Conservation (phyloP, 1,284 basidiomycete genomes). For the Sanghuangporus baumii region DNA sequence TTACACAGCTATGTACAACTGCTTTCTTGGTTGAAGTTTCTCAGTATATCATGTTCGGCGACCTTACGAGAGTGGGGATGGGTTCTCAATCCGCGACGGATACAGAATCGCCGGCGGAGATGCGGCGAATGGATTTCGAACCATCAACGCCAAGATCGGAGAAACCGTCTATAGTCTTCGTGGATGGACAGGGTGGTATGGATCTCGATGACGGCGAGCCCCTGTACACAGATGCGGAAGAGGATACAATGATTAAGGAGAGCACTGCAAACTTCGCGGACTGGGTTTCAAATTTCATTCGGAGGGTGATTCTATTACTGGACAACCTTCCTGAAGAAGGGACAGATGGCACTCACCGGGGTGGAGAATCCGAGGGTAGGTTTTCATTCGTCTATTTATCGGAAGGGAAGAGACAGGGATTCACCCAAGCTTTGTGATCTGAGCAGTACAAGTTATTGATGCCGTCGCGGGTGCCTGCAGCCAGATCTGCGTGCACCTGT, state of each 20-base stretch:
- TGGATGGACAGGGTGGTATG: conserved; percentile 15
- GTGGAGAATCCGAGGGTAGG: conserved; percentile 55
- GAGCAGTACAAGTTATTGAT: conserved; percentile 60
- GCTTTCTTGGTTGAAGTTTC: conserved; percentile 75
- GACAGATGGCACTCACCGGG: conserved; percentile 45
- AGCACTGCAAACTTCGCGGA: conserved; percentile 63
- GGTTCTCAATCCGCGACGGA: conserved; percentile 20
- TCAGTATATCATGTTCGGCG: conserved; percentile 79
- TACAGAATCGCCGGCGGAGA: conserved; percentile 11
- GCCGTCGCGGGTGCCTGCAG: conserved; percentile 63
- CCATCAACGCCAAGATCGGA: neutral
- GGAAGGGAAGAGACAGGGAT: neutral
- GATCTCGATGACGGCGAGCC: conserved; percentile 28
- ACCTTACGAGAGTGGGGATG: conserved; percentile 46
- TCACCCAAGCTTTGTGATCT: neutral
- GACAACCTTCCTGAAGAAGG: conserved; percentile 88
- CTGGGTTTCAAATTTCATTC: conserved; percentile 83
- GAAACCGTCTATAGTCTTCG: conserved; percentile 5
- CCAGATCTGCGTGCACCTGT: conserved; percentile 79
- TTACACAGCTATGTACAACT: conserved; percentile 59
- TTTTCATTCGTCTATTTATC: neutral
- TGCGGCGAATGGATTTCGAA: conserved; percentile 14
- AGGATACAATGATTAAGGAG: conserved; percentile 57
- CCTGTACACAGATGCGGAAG: conserved; percentile 44
- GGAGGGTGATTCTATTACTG: conserved; percentile 76